Evolutionary conservation across 2,329 filamentous ascomycete species (phyloP).

Genomic region (Botrytis galanthina): DNA sequence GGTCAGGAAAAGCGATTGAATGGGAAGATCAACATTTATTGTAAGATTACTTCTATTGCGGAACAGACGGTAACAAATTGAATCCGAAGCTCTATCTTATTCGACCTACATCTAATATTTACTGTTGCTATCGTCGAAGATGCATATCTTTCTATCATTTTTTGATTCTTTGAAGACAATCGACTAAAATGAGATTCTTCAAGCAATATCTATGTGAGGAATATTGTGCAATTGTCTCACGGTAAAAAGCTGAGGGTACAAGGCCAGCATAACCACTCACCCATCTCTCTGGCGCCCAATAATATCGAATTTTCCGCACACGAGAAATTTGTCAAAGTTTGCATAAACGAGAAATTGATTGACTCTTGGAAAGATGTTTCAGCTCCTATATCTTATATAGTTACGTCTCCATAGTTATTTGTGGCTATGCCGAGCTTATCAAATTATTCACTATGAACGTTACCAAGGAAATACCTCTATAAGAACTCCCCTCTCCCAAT

Average conservation of each 20-base stretch:
- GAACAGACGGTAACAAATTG: rapidly evolving
- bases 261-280: rapidly evolving
- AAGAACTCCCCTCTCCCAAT: neutral
- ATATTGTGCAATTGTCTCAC: neutral
- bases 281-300: too few species aligned
- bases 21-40: neutral
- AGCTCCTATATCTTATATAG: neutral
- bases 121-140: neutral
- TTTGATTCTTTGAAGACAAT: neutral
- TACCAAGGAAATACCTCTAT: too few species aligned
- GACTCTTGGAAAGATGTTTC: rapidly evolving
- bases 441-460: rapidly evolving
- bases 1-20: neutral
- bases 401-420: neutral
- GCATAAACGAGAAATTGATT: neutral
- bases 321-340: too few species aligned
- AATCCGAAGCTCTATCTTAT: rapidly evolving
- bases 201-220: rapidly evolving
- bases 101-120: neutral
- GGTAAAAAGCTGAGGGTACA: rapidly evolving
- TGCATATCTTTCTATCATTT: neutral
- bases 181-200: rapidly evolving
- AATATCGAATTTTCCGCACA: too few species aligned
- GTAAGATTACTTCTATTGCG: rapidly evolving
- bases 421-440: neutral